Evolutionary conservation across 495 filamentous ascomycete species (phyloP).

Genomic region (Niebla homalea): DNA sequence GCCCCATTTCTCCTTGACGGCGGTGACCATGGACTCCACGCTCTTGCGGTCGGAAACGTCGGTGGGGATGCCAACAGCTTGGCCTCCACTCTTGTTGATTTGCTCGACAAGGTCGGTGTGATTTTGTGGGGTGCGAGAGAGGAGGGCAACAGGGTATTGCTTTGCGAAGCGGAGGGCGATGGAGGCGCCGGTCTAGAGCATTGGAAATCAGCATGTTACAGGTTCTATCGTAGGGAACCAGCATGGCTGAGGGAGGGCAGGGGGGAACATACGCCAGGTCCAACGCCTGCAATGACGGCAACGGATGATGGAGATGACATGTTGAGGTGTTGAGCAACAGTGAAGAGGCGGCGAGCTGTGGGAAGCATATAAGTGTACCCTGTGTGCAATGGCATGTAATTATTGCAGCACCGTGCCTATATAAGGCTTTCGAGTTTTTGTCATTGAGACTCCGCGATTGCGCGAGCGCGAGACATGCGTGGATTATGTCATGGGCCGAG

Average conservation of each 20-base stretch:
- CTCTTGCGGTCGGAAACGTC: conserved; percentile 54
- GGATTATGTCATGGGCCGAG: no score
- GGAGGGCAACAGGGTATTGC: conserved; percentile 61
- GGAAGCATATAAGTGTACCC: conserved; percentile 2
- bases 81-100: conserved; percentile 55
- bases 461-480: no score
- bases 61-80: conserved; percentile 62
- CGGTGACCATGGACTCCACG: conserved; percentile 50
- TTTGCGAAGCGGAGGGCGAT: conserved; percentile 57
- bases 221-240: neutral
- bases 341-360: conserved; percentile 7
- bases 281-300: conserved; percentile 64
- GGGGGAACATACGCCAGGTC: conserved; percentile 44
- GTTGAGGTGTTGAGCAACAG: conserved; percentile 5
- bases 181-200: conserved; percentile 26
- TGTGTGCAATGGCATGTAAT: no score
- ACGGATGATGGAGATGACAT: conserved; percentile 23
- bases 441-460: no score
- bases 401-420: no score
- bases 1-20: conserved; percentile 45
- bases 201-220: neutral
- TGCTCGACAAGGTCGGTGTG: conserved; percentile 57
- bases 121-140: conserved; percentile 56
- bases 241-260: neutral
- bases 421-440: no score